Evolutionary conservation across 768 basidiomycete genomes (phyloP).

Genomic region (Amanita jacksonii): DNA sequence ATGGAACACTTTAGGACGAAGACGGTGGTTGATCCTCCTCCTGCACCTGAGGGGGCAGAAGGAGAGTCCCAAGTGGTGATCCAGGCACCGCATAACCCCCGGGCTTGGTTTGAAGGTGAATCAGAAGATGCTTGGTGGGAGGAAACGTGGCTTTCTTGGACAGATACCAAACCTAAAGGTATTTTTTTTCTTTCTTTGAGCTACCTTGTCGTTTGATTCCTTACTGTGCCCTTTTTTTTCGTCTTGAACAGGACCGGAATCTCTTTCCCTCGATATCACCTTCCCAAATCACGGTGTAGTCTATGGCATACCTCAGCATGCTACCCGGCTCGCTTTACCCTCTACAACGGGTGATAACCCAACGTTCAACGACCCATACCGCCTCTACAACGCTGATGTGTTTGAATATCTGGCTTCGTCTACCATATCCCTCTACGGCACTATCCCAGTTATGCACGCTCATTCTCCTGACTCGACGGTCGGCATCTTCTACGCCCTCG

Average conservation of each 20-base stretch:
- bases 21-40: slow-evolving; percentile 31
- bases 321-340: slow-evolving; percentile 82
- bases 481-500: slow-evolving; percentile 80
- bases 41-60: slow-evolving; percentile 29
- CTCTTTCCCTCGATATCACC: slow-evolving; percentile 81
- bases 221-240: too few species aligned
- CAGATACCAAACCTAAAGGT: slow-evolving; percentile 96
- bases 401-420: slow-evolving; percentile 89
- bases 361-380: slow-evolving; percentile 82
- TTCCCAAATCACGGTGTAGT: slow-evolving; percentile 90
- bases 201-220: background rate
- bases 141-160: slow-evolving; percentile 80
- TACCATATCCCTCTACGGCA: slow-evolving; percentile 78
- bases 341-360: slow-evolving; percentile 75
- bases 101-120: slow-evolving; percentile 56
- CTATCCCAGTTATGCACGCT: slow-evolving; percentile 89
- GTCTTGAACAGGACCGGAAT: slow-evolving; percentile 73
- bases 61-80: slow-evolving; percentile 4
- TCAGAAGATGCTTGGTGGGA: slow-evolving; percentile 82
- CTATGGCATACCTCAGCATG: slow-evolving; percentile 96
- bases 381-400: slow-evolving; percentile 91
- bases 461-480: slow-evolving; percentile 84
- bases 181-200: slow-evolving; percentile 6
- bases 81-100: background rate
- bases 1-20: slow-evolving; percentile 96